A percentile compares a stretch with the other conserved stretches of the same genome.
phyloP scores from a whole-genome alignment of 2,329 filamentous ascomycete genomes.

The Ambrosiella xylebori region DNA sequence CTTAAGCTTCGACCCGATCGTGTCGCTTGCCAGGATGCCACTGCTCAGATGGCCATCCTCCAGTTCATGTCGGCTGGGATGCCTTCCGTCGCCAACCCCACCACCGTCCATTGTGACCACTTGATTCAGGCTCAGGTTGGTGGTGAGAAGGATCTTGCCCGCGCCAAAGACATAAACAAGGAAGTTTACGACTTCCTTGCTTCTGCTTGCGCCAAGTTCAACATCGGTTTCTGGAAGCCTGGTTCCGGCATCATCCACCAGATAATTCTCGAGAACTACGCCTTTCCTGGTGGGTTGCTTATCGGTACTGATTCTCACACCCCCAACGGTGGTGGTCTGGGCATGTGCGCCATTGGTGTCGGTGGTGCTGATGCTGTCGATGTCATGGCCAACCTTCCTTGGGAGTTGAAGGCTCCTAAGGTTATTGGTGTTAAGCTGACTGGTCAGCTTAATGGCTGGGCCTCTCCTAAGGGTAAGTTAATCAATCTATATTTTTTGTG shows the following conservation, averaged over 20 bases:
- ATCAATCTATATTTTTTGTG: slow-evolving; percentile 33
- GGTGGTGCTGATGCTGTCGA: slow-evolving; percentile 97
- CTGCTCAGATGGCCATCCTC: slow-evolving; percentile 97
- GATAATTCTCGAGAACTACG: slow-evolving; percentile 96
- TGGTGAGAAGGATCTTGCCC: slow-evolving; percentile 79
- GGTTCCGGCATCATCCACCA: slow-evolving; percentile 99
- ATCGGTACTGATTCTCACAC: slow-evolving; percentile 98
- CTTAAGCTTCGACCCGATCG: slow-evolving; percentile 92
- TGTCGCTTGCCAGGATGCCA: slow-evolving; percentile 98
- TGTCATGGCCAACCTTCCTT: slow-evolving; percentile 91
- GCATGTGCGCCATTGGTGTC: slow-evolving; percentile 88
- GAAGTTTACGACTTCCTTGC: slow-evolving; percentile 98
- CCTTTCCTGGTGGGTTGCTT: slow-evolving; percentile 93
- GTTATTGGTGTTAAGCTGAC: slow-evolving; percentile 93
- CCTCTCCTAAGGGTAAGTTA: slow-evolving; percentile 50
- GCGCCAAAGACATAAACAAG: slow-evolving; percentile 90
- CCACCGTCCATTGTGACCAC: slow-evolving; percentile 96
- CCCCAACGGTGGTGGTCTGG: slow-evolving; percentile 89
- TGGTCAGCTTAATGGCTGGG: slow-evolving; percentile 78
- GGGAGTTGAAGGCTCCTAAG: slow-evolving; percentile 97
- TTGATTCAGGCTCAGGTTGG: slow-evolving; percentile 96
- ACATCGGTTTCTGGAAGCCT: slow-evolving; percentile 99
- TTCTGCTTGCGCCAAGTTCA: slow-evolving; percentile 91
- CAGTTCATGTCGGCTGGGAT: slow-evolving; percentile 99
- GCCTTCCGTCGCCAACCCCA: slow-evolving; percentile 83